Conservation (phyloP, 345 rosid genomes). For the Gossypium australe region DNA sequence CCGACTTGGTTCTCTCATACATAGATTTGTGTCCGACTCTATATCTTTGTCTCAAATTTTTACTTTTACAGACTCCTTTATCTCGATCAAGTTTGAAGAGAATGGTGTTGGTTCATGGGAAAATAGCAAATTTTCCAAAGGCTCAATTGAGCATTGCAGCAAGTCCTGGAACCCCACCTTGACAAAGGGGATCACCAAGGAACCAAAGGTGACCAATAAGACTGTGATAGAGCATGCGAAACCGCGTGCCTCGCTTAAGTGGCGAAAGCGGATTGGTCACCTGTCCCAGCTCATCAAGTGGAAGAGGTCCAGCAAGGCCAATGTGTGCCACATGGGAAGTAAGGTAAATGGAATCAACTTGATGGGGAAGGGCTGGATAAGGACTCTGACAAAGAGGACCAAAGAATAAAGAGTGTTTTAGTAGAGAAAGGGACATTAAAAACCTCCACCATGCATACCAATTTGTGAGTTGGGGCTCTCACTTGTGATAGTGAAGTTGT, state of each 20-base stretch:
- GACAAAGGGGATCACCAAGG: constrained; percentile 14
- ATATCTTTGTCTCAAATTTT: neutral
- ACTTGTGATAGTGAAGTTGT: constrained; percentile 26
- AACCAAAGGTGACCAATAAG: constrained; percentile 16
- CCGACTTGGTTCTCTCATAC: neutral
- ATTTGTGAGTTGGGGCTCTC: constrained; percentile 33
- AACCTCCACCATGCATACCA: constrained; percentile 8
- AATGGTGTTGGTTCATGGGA: constrained; percentile 92
- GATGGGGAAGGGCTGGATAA: constrained; percentile 72
- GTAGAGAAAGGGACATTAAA: constrained; percentile 18
- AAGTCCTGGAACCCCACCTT: constrained; percentile 30
- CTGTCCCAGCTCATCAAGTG: constrained; percentile 66
- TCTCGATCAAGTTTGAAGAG: constrained; percentile 83
- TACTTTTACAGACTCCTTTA: constrained; percentile 66
- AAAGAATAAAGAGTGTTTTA: constrained; percentile 31
- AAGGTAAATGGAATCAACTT: constrained; percentile 70
- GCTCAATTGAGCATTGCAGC: constrained; percentile 41
- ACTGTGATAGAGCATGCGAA: constrained; percentile 62
- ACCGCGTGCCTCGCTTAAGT: constrained; percentile 58
- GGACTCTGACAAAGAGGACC: constrained; percentile 72
- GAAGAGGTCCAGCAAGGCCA: constrained; percentile 64
- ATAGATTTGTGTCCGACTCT: neutral
- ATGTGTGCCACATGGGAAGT: constrained; percentile 61
- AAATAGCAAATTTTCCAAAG: constrained; percentile 53
- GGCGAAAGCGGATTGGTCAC: constrained; percentile 84